Conservation (phyloP, 2,329 filamentous ascomycete species). For the Hypoxylon sp. region DNA sequence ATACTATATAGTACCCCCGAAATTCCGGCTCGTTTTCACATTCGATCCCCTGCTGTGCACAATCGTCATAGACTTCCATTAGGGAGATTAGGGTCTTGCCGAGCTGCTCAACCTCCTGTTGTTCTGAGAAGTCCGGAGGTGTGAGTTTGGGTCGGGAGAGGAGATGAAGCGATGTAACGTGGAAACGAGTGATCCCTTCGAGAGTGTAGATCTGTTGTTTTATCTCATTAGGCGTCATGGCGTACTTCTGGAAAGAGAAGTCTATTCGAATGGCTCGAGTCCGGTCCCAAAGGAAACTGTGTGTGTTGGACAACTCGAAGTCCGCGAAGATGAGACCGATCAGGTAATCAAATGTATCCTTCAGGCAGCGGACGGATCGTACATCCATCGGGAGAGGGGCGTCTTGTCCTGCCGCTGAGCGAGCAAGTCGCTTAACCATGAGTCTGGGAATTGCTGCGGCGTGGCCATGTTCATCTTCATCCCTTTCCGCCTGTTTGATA, state of each 20-base stretch:
- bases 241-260: constrained; percentile 75
- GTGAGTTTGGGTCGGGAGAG: constrained; percentile 70
- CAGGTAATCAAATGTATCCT: constrained; percentile 72
- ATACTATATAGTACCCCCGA: constrained; percentile 74
- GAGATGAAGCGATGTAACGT: constrained; percentile 75
- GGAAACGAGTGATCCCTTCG: constrained; percentile 77
- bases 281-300: constrained; percentile 78
- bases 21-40: constrained; percentile 78
- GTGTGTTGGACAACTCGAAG: constrained; percentile 67
- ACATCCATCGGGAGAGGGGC: constrained; percentile 78
- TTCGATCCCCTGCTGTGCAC: constrained; percentile 68
- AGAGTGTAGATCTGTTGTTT: constrained; percentile 73
- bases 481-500: constrained; percentile 70
- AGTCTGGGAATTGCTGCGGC: constrained; percentile 64
- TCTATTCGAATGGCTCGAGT: constrained; percentile 77
- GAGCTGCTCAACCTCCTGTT: constrained; percentile 78
- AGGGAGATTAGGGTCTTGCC: constrained; percentile 76
- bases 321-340: constrained; percentile 72
- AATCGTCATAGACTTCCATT: constrained; percentile 77
- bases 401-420: constrained; percentile 78
- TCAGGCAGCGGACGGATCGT: constrained; percentile 71
- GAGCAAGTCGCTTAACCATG: constrained; percentile 78
- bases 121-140: constrained; percentile 74
- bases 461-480: constrained; percentile 56
- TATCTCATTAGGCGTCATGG: constrained; percentile 70